phyloP scores from a whole-genome alignment of 2,329 filamentous ascomycete species.

The Arthrobotrys sinensis region DNA sequence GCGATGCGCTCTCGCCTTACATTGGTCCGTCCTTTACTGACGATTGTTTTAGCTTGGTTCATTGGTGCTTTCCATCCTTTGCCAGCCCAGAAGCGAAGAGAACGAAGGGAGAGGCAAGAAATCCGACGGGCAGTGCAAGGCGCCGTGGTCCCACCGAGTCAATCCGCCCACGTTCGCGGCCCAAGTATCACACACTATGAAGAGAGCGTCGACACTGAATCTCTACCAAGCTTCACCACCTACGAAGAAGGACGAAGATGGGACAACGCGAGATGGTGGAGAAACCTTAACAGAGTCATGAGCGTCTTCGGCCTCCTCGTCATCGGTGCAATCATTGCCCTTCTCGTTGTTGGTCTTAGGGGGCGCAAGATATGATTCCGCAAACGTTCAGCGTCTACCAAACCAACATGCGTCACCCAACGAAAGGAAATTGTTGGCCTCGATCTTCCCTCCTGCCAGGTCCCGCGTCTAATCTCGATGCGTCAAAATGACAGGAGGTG shows the following conservation, averaged over 20 bases:
- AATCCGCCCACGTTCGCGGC: slow-evolving; percentile 48
- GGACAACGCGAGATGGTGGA: slow-evolving; percentile 64
- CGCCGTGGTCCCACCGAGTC: slow-evolving; percentile 37
- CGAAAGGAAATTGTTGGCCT: slow-evolving; percentile 27
- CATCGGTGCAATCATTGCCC: slow-evolving; percentile 62
- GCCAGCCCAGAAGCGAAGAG: slow-evolving; percentile 54
- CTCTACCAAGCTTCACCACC: slow-evolving; percentile 59
- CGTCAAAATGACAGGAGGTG: slow-evolving; percentile 50
- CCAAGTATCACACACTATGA: slow-evolving; percentile 56
- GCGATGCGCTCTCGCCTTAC: slow-evolving; percentile 32
- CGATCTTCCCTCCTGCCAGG: slow-evolving; percentile 37
- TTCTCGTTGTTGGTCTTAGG: slow-evolving; percentile 61
- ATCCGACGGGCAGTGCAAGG: slow-evolving; percentile 54
- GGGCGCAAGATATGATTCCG: slow-evolving; percentile 36
- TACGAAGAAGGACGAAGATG: slow-evolving; percentile 57
- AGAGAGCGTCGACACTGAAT: slow-evolving; percentile 59
- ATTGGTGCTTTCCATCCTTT: slow-evolving; percentile 53
- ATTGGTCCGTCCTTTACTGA: slow-evolving; percentile 37
- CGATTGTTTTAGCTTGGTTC: slow-evolving; percentile 53
- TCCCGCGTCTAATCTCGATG: slow-evolving; percentile 44
- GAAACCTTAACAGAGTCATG: slow-evolving; percentile 63
- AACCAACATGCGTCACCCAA: slow-evolving; percentile 36
- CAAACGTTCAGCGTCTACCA: slow-evolving; percentile 6
- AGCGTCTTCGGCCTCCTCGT: slow-evolving; percentile 62
- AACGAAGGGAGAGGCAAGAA: slow-evolving; percentile 55